Percentiles rank a stretch among this genome's conserved stretches.
Conservation (phyloP, 2,329 filamentous ascomycete species). For the Fusarium algeriense region DNA sequence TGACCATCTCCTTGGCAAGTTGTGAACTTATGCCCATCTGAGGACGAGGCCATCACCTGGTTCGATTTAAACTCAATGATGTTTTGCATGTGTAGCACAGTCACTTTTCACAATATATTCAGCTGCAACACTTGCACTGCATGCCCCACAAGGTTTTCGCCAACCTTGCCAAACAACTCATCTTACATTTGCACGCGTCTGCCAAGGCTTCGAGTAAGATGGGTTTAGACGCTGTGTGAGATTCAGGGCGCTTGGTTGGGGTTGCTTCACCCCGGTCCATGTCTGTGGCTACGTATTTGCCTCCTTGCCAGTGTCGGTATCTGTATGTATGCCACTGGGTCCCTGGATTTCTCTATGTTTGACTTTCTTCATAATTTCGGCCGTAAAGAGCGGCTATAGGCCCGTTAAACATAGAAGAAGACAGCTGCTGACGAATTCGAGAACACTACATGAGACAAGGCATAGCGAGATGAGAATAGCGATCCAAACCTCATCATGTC, state of each 20-base stretch:
- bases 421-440: slow-evolving; percentile 5
- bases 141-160: slow-evolving; percentile 21
- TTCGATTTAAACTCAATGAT: slow-evolving; percentile 12
- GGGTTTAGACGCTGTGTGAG: slow-evolving; percentile 41
- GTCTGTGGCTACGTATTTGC: slow-evolving; percentile 14
- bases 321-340: slow-evolving; percentile 2
- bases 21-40: slow-evolving; percentile 2
- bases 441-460: slow-evolving; percentile 16
- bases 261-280: slow-evolving; percentile 24
- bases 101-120: slow-evolving; percentile 10
- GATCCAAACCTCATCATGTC: slow-evolving; percentile 6
- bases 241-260: slow-evolving; percentile 43
- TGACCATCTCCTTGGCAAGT: neutral
- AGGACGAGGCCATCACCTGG: slow-evolving; percentile 5
- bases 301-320: slow-evolving; percentile 11
- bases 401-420: slow-evolving; percentile 6
- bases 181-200: slow-evolving; percentile 5
- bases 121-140: slow-evolving; percentile 12
- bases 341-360: slow-evolving; percentile 7
- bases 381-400: slow-evolving; percentile 1
- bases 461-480: slow-evolving; percentile 29
- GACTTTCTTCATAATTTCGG: slow-evolving; percentile 9
- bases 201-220: slow-evolving; percentile 20
- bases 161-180: slow-evolving; percentile 23
- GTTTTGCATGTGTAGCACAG: slow-evolving; percentile 3